Evolutionary conservation across 2,329 filamentous ascomycete species (phyloP), one percentile per base, ranked within the genome.

Genomic region (Paracoccidioides lutzii): DNA sequence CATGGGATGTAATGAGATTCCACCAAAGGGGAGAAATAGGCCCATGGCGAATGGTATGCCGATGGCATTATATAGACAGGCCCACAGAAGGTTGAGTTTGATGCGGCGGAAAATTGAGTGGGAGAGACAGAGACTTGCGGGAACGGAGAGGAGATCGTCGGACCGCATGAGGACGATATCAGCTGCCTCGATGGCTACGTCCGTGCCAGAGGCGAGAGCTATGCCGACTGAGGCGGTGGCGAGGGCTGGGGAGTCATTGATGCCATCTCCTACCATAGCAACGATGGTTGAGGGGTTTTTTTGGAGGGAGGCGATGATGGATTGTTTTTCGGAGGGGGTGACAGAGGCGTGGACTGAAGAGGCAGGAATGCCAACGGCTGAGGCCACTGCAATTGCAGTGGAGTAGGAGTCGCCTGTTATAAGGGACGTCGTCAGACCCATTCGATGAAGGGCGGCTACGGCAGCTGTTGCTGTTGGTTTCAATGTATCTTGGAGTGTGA

Each of bases 41-140:
- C 93, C 93, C 93, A 97, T 97, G 43, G 93, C 93, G 64, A 98
- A 94, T 2, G 93, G 93, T 12, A 98, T 78, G 1, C 93, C 93
- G 58, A 97, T 74, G 51, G 89, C 60, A 70, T 98, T 98, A 79
- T 98, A 98, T 60, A 89, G 75, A 69, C 90, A 97, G 0, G 90
- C 90, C 88, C 93, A 96, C 2, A 84, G 76, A 2, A 98, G 79
- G 70, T 98, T 98, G 62, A 95, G 72, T 76, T 94, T 95, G 76
- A 98, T 98, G 61, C 93, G 84, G 55, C 76, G 79, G 78, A 98
- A 97, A 67, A 97, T 96, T 40, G 81, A 82, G 44, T 85, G 82
- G 22, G 88, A 85, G 9, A 98, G 83, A 62, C 89, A 79, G 10
- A 98, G 80, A 12, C 88, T 84, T 0, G 89, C 87, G 0, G 93